Percentiles rank a stretch among this genome's conserved stretches.
These are phyloP conservation scores for Penicillium sp. DNA, from an alignment of 2,329 filamentous ascomycete species.

Conservation along the genomic window DNA sequence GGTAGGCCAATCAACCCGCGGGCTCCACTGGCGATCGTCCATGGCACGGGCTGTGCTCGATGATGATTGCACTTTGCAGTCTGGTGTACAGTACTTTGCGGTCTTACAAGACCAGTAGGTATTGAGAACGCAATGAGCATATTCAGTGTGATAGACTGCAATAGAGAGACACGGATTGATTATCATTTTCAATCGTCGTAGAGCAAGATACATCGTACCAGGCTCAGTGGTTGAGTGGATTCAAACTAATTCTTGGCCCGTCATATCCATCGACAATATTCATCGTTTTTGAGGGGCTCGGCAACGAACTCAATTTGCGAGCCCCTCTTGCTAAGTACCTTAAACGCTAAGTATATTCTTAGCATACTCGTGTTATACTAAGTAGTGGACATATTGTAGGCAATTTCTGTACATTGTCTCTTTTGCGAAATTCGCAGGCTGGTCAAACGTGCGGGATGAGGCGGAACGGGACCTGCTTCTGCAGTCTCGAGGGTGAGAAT, in stretches of 20 bases:
- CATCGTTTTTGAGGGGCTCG: neutral
- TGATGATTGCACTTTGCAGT: conserved; percentile 21
- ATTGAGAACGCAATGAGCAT: too few species aligned
- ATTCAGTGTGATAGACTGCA: too few species aligned
- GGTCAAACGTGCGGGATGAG: neutral
- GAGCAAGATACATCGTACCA: too few species aligned
- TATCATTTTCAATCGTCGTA: too few species aligned
- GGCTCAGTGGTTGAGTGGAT: too few species aligned
- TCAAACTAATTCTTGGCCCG: neutral
- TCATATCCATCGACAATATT: neutral
- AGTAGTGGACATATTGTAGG: too few species aligned
- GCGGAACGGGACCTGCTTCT: conserved; percentile 20
- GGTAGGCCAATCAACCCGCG: conserved; percentile 5
- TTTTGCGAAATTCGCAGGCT: too few species aligned
- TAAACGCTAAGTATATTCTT: neutral
- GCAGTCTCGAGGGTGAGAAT: neutral
- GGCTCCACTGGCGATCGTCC: conserved; percentile 23
- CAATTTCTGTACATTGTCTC: too few species aligned
- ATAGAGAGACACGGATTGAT: too few species aligned
- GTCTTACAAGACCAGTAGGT: too few species aligned
- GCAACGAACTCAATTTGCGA: conserved; percentile 2
- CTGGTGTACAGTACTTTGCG: neutral
- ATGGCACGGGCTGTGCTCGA: conserved; percentile 21
- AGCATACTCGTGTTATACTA: neutral
- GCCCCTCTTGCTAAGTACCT: neutral